A percentile compares a stretch with the other conserved stretches of the same genome.
Conservation (phyloP, 2,329 filamentous ascomycete genomes). For the Fusarium gaditjirri region DNA sequence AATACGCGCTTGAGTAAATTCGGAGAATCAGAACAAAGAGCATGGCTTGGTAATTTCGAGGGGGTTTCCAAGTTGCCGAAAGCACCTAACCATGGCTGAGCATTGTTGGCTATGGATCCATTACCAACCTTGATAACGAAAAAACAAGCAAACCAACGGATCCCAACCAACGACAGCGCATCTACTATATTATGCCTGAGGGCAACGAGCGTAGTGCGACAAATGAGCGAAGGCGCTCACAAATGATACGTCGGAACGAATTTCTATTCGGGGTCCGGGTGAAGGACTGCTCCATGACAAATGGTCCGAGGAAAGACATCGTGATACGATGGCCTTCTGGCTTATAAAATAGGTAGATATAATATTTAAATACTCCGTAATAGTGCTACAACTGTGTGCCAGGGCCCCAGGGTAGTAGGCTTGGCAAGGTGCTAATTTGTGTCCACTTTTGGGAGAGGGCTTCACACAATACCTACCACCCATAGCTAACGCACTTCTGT, state of each 20-base stretch:
- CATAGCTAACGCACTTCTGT: not conserved
- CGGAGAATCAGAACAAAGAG: slow-evolving; percentile 11
- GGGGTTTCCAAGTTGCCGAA: not conserved
- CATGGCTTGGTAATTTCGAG: not conserved
- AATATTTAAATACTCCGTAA: not conserved
- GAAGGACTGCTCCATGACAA: not conserved
- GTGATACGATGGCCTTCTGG: not conserved
- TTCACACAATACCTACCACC: not conserved
- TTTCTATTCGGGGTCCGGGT: not conserved
- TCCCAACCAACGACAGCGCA: not conserved
- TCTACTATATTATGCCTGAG: not conserved
- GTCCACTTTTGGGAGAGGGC: slow-evolving; percentile 33
- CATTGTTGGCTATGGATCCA: not conserved
- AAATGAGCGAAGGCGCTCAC: slow-evolving; percentile 11
- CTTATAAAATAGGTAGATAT: not conserved
- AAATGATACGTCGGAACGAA: slow-evolving; percentile 12
- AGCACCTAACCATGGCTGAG: not conserved
- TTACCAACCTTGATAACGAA: not conserved
- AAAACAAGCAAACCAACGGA: slow-evolving; percentile 6
- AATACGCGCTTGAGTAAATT: not conserved
- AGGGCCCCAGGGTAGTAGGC: not conserved
- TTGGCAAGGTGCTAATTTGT: not conserved
- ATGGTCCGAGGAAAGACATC: not conserved
- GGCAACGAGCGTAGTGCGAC: slow-evolving; percentile 7
- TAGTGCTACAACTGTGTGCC: slow-evolving; percentile 10